Evolutionary conservation across 2,329 filamentous ascomycete species (phyloP), one percentile per base, ranked within the genome.

Genomic region (Apiospora kogelbergensis): DNA sequence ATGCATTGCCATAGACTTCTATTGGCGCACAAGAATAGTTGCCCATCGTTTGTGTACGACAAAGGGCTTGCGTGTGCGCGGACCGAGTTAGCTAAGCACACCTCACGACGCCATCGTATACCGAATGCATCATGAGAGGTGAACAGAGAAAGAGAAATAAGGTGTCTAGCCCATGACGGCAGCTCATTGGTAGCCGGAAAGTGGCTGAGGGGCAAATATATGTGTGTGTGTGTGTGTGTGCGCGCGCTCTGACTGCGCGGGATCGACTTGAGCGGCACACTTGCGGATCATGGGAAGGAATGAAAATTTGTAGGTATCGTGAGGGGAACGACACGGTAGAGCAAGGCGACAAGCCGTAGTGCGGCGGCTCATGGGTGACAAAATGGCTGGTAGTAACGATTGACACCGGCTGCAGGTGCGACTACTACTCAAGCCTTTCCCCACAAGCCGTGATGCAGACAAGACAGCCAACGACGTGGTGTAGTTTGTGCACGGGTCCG

Each of bases 401-500:
- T 60, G 17, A n/a, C 53, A 60, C 30, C 53, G 53, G 30, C 53
- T 60, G 53, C 53, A 60, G 53, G 53, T 60, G 53, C 53, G 20
- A 60, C 30, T 13, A 37, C 53, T 13, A 37, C 53, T 60, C 53
- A 63, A 72, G 63, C 30, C 46, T 46, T 75, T 76, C 74, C 73
- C 77, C 76, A 78, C 73, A 75, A 75, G 74, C 71, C 73, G 45
- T 69, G 70, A 22, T 44, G 66, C 63, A 33, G 53, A 30, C 63
- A 17, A 44, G 67, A 68, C 66, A 80, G 79, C 85, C 84, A 87
- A 87, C 84, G 78, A 77, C 72, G 82, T 73, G 66, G 73, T 76
- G 75, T 72, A 74, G 78, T 81, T 77, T 77, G 71, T 74, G 82
- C 82, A 86, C 85, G 82, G 81, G 82, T 78, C 77, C 73, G 81